Conservation (phyloP, 352 stramenopile genomes). For the Phytophthora chlamydospora region DNA sequence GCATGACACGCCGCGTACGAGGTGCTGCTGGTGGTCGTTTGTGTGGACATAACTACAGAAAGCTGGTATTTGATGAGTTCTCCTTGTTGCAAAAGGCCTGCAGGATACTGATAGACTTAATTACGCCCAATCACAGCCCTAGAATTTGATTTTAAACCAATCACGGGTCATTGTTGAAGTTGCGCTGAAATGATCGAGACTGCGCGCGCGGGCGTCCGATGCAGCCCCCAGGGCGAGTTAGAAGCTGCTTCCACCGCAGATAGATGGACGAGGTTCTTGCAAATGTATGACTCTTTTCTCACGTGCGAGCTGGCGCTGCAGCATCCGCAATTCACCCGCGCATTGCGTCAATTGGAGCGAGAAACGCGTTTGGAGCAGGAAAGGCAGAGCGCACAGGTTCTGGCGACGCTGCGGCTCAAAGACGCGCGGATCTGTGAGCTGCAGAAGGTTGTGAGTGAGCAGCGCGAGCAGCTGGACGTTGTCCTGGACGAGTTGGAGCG, state of each 20-base stretch:
- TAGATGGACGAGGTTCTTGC: slow-evolving; percentile 29
- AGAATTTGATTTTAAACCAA: slow-evolving; percentile 12
- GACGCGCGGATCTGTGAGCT: slow-evolving; percentile 26
- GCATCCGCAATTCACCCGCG: slow-evolving; percentile 27
- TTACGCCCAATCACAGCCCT: slow-evolving; percentile 8
- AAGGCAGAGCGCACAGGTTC: slow-evolving; percentile 30
- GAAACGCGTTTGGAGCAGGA: slow-evolving; percentile 30
- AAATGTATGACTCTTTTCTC: slow-evolving; percentile 28
- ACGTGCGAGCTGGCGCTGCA: slow-evolving; percentile 20
- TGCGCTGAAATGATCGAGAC: slow-evolving; percentile 10
- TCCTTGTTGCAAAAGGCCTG: slow-evolving; percentile 1
- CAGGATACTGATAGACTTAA: background rate
- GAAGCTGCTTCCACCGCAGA: background rate
- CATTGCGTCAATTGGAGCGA: slow-evolving; percentile 24
- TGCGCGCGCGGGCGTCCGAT: background rate
- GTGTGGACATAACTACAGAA: slow-evolving; percentile 34
- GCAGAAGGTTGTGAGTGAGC: slow-evolving; percentile 23
- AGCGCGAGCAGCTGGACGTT: slow-evolving; percentile 35
- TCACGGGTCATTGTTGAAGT: slow-evolving; percentile 25
- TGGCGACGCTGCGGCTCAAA: slow-evolving; percentile 30
- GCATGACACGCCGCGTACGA: slow-evolving; percentile 25
- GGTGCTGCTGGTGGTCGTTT: slow-evolving; percentile 17
- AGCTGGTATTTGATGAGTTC: slow-evolving; percentile 28
- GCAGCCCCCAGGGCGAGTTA: background rate
- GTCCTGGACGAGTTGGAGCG: slow-evolving; percentile 38